Percentiles rank a stretch among this genome's conserved stretches.
Conservation (phyloP, 2,329 filamentous ascomycete species). For the Ceratocystis cubensis region DNA sequence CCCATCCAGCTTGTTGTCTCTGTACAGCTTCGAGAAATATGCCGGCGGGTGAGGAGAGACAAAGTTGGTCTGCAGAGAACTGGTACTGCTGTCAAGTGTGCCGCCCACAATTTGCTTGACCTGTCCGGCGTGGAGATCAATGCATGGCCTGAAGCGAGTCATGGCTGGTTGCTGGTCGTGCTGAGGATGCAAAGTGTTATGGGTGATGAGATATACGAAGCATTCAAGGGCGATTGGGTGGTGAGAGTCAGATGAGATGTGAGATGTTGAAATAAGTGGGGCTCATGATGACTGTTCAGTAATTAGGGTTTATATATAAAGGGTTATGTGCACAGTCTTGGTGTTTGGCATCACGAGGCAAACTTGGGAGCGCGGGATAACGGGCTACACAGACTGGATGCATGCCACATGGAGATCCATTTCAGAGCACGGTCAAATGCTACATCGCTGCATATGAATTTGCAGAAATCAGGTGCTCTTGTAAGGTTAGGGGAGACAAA, state of each 20-base stretch:
- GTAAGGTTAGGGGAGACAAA: background rate
- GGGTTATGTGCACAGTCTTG: background rate
- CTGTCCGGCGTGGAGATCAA: constrained; percentile 91
- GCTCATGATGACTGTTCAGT: background rate
- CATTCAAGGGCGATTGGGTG: background rate
- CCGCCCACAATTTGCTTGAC: constrained; percentile 98
- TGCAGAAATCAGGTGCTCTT: background rate
- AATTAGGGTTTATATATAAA: background rate
- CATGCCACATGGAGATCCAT: background rate
- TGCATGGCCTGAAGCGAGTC: constrained; percentile 92
- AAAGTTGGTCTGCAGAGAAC: constrained; percentile 76
- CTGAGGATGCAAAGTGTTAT: background rate
- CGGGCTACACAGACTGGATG: background rate
- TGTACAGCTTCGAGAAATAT: constrained; percentile 74
- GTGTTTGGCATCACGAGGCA: too few species aligned
- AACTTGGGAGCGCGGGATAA: background rate
- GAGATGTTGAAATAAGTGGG: background rate
- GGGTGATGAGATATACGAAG: background rate
- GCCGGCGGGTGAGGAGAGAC: constrained; percentile 71
- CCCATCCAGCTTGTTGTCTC: constrained; percentile 57
- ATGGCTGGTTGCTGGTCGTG: constrained; percentile 37
- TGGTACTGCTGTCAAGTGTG: constrained; percentile 58
- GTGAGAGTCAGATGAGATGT: background rate
- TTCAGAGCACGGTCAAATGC: background rate
- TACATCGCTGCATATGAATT: background rate